Conservation (phyloP, 768 basidiomycete species). For the Russula olivacea region DNA sequence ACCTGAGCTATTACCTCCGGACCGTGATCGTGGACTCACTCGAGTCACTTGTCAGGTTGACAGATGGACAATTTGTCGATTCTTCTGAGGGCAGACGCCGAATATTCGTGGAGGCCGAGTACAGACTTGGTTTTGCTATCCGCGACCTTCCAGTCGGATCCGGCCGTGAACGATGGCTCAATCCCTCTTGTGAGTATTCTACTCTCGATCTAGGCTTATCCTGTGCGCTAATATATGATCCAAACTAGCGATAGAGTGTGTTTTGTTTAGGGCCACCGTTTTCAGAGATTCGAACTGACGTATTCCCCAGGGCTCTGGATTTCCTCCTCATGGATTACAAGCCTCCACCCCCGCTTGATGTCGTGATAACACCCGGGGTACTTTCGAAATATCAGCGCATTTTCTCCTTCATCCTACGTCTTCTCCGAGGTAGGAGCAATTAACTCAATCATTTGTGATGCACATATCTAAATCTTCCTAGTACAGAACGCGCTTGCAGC, state of each 20-base stretch:
- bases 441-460: background rate
- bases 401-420: slow-evolving; percentile 71
- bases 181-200: slow-evolving; percentile 63
- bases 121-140: slow-evolving; percentile 79
- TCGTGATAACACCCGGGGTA: slow-evolving; percentile 62
- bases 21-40: slow-evolving; percentile 83
- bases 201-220: background rate
- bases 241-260: slow-evolving; percentile 34
- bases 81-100: slow-evolving; percentile 6
- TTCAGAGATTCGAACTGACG: slow-evolving; percentile 9
- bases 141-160: slow-evolving; percentile 60
- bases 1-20: slow-evolving; percentile 75
- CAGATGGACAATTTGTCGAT: background rate
- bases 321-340: slow-evolving; percentile 89
- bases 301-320: slow-evolving; percentile 61
- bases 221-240: background rate
- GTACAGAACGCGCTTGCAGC: slow-evolving; percentile 65
- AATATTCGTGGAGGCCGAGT: slow-evolving; percentile 57
- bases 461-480: slow-evolving; percentile 27
- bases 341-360: slow-evolving; percentile 70
- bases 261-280: slow-evolving; percentile 18
- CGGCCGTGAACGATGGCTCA: slow-evolving; percentile 69
- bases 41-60: slow-evolving; percentile 31
- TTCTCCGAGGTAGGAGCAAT: slow-evolving; percentile 59
- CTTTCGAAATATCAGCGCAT: slow-evolving; percentile 83